Evolutionary conservation across 2,329 filamentous ascomycete species (phyloP).

Genomic region (Claviceps lovelessii): DNA sequence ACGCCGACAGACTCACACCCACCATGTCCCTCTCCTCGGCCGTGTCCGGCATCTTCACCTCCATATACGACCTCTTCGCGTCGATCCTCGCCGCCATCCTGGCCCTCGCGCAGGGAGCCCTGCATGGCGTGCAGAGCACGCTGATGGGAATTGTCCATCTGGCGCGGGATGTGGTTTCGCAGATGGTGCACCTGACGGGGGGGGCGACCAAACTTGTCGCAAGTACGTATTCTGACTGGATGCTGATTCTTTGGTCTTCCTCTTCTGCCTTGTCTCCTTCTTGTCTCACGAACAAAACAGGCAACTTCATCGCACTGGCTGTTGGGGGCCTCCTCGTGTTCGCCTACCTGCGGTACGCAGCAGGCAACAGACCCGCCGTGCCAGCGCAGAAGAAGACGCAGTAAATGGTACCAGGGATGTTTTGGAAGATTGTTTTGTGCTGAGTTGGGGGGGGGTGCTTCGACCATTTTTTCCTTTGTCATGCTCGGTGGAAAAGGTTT

Average conservation of each 20-base stretch:
- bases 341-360: slow-evolving; percentile 20
- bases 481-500: no score
- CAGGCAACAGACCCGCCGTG: slow-evolving; percentile 15
- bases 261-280: not conserved
- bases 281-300: slow-evolving; percentile 12
- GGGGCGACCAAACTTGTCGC: slow-evolving; percentile 26
- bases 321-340: slow-evolving; percentile 20
- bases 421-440: no score
- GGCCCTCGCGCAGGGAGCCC: slow-evolving; percentile 18
- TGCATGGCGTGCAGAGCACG: slow-evolving; percentile 21
- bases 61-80: slow-evolving; percentile 26
- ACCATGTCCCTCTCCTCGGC: slow-evolving; percentile 24
- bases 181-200: slow-evolving; percentile 22
- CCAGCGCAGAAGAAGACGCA: slow-evolving; percentile 17
- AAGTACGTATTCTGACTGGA: slow-evolving; percentile 19
- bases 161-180: slow-evolving; percentile 20
- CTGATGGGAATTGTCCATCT: slow-evolving; percentile 23
- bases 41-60: slow-evolving; percentile 24
- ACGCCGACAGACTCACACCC: no score
- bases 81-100: slow-evolving; percentile 23
- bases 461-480: no score
- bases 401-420: slow-evolving; percentile 7
- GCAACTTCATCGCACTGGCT: slow-evolving; percentile 21
- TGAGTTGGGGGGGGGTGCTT: no score
- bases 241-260: not conserved